Conservation (phyloP, 176 grass and related monocot species). For the Avena insularis region DNA sequence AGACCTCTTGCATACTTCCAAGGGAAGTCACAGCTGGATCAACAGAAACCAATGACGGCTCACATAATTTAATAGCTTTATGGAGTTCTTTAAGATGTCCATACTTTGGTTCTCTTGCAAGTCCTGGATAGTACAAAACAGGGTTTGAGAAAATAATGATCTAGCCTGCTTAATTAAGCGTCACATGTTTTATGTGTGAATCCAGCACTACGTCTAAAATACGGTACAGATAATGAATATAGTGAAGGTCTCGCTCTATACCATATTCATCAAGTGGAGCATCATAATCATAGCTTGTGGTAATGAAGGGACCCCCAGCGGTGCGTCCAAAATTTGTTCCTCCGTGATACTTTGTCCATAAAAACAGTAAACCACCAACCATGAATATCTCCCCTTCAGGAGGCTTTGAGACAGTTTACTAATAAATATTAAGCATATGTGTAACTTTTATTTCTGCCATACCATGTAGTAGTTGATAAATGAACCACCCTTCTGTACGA, state of each 20-base stretch:
- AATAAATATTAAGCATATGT: background rate
- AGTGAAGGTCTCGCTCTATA: background rate
- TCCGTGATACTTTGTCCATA: slow-evolving; percentile 82
- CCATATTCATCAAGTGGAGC: slow-evolving; percentile 99
- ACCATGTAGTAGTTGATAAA: slow-evolving; percentile 99
- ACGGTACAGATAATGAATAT: background rate
- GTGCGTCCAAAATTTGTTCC: slow-evolving; percentile 99
- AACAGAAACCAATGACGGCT: slow-evolving; percentile 84
- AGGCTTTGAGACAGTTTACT: background rate
- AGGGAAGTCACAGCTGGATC: slow-evolving; percentile 86
- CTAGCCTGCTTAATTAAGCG: background rate
- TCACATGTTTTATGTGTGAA: background rate
- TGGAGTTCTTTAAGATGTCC: slow-evolving; percentile 97
- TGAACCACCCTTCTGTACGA: slow-evolving; percentile 97
- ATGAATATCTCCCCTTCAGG: slow-evolving; percentile 16
- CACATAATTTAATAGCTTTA: slow-evolving; percentile 91
- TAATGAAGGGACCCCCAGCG: slow-evolving; percentile 97
- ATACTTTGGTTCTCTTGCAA: slow-evolving; percentile 92
- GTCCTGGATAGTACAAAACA: slow-evolving; percentile 58
- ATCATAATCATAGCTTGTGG: slow-evolving; percentile 99
- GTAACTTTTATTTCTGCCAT: slow-evolving; percentile 21
- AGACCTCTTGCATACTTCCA: slow-evolving; percentile 90
- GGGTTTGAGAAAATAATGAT: background rate
- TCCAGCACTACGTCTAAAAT: slow-evolving; percentile 21
- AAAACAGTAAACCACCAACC: slow-evolving; percentile 22